A percentile compares a stretch with the other conserved stretches of the same genome.
Evolutionary conservation across 148 eudicot genomes (phyloP).

Genomic region (Vaccinium macrocarpon): DNA sequence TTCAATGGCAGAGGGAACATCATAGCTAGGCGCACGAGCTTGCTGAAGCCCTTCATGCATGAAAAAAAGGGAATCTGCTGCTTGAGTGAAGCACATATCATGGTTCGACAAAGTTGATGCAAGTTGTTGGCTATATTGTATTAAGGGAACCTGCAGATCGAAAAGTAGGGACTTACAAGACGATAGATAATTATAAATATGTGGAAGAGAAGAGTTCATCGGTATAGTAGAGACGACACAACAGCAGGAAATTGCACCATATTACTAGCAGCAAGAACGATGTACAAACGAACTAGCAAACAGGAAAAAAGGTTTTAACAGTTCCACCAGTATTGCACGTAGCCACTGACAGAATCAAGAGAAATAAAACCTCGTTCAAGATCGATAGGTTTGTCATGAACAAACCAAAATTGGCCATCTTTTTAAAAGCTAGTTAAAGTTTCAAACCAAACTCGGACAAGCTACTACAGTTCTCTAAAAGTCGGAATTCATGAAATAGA

Average conservation of each 20-base stretch:
- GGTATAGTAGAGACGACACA: background rate
- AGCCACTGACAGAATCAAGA: background rate
- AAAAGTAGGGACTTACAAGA: constrained; percentile 8
- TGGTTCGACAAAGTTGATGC: constrained; percentile 87
- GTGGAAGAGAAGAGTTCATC: background rate
- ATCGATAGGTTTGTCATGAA: background rate
- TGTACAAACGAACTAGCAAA: background rate
- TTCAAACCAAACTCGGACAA: background rate
- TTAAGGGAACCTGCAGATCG: constrained; percentile 81
- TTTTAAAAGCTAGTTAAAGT: background rate
- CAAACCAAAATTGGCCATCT: background rate
- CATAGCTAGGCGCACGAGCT: constrained; percentile 99
- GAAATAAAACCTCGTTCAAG: background rate
- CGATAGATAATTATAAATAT: background rate
- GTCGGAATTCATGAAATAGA: no score
- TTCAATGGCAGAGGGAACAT: constrained; percentile 95
- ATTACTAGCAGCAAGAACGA: background rate
- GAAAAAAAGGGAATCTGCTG: constrained; percentile 94
- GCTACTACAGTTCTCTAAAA: background rate
- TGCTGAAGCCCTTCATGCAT: constrained; percentile 97
- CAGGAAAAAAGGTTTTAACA: background rate
- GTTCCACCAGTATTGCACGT: background rate
- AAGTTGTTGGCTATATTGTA: constrained; percentile 92
- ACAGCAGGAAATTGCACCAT: background rate
- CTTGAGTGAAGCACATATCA: constrained; percentile 93